A percentile compares a stretch with the other conserved stretches of the same genome.
Evolutionary conservation across 768 basidiomycete genomes (phyloP).

Genomic region (Suillus clintonianus): DNA sequence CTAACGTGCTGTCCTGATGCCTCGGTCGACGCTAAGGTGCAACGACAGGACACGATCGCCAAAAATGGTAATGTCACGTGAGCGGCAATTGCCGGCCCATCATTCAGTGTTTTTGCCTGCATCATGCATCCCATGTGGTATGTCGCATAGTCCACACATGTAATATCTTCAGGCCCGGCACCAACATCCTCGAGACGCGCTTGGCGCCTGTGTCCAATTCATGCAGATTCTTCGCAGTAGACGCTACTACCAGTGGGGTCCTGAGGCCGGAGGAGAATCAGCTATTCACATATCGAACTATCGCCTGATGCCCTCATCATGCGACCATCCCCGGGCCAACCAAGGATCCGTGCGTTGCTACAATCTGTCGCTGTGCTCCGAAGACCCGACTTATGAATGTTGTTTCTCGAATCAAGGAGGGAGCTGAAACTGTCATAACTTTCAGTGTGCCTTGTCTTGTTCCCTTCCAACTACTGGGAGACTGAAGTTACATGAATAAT

Average conservation of each 20-base stretch:
- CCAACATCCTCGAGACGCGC: not conserved
- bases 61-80: not conserved
- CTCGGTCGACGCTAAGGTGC: not conserved
- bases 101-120: not conserved
- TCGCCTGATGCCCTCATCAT: not conserved
- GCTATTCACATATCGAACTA: not conserved
- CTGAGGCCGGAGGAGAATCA: not conserved
- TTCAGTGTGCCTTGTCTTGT: not conserved
- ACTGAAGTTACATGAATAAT: not conserved
- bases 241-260: not conserved
- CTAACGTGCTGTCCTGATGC: no score
- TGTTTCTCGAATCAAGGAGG: not conserved
- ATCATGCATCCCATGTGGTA: not conserved
- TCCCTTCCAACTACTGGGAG: not conserved
- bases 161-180: not conserved
- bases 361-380: not conserved
- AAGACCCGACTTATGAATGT: not conserved
- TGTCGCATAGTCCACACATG: not conserved
- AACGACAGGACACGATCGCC: not conserved
- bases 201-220: not conserved
- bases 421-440: not conserved
- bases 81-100: not conserved
- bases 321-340: not conserved
- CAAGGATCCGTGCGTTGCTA: not conserved
- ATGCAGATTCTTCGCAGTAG: not conserved